Conservation (phyloP, 495 filamentous ascomycete species). For the Aspergillus sclerotioniger region DNA sequence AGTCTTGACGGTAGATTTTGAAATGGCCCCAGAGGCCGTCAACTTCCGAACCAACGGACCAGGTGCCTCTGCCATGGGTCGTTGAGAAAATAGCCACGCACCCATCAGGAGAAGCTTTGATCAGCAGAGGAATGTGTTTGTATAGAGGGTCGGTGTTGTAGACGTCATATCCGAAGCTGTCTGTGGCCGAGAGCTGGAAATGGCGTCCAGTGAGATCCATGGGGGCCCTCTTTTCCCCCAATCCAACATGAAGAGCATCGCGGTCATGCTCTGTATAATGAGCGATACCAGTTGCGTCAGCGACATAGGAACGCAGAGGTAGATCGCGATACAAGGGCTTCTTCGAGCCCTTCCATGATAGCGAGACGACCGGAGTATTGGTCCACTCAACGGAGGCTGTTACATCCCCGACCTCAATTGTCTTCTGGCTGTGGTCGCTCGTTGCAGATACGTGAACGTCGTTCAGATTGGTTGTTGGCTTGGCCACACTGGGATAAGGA, state of each 20-base stretch:
- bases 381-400: slow-evolving; percentile 55
- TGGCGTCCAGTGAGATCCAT: slow-evolving; percentile 67
- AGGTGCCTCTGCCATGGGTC: slow-evolving; percentile 59
- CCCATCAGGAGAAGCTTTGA: slow-evolving; percentile 58
- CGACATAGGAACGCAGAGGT: slow-evolving; percentile 58
- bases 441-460: slow-evolving; percentile 26
- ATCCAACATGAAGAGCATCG: slow-evolving; percentile 59
- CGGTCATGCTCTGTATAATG: slow-evolving; percentile 60
- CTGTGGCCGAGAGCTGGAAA: slow-evolving; percentile 64
- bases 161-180: slow-evolving; percentile 68
- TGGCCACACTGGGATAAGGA: slow-evolving; percentile 56
- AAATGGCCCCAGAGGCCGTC: slow-evolving; percentile 69
- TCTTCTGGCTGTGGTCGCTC: slow-evolving; percentile 28
- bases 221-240: slow-evolving; percentile 68
- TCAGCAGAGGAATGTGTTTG: slow-evolving; percentile 68
- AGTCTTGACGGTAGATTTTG: slow-evolving; percentile 68
- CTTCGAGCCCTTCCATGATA: slow-evolving; percentile 49
- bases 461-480: slow-evolving; percentile 38
- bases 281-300: slow-evolving; percentile 56
- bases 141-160: slow-evolving; percentile 70
- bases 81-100: slow-evolving; percentile 67
- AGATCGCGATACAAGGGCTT: slow-evolving; percentile 57
- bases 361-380: slow-evolving; percentile 52
- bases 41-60: slow-evolving; percentile 66
- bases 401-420: slow-evolving; percentile 47